These are phyloP conservation scores for Madurella fahalii DNA, from an alignment of 2,329 filamentous ascomycete species.

Conservation along the genomic window DNA sequence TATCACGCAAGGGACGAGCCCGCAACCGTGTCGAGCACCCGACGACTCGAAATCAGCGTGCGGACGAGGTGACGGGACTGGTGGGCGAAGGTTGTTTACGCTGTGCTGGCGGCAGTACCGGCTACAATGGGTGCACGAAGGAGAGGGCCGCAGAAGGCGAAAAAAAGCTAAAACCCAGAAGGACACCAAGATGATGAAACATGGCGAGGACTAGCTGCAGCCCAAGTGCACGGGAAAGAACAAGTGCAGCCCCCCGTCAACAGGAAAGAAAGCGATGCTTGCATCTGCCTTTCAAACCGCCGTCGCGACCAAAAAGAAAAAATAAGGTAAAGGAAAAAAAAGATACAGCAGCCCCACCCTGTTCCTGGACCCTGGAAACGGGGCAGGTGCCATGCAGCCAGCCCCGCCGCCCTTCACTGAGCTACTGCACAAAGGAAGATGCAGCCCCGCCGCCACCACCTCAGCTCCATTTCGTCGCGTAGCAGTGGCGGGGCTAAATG, in stretches of 20 bases:
- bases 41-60: neutral
- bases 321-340: neutral
- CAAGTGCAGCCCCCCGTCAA: slow-evolving; percentile 13
- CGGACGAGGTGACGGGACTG: neutral
- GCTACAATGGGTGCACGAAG: neutral
- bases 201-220: slow-evolving; percentile 17
- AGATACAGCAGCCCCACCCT: slow-evolving; percentile 3
- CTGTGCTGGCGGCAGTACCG: neutral
- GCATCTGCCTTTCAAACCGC: slow-evolving; percentile 1
- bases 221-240: slow-evolving; percentile 18
- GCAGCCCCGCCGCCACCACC: too few relatives aligned
- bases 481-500: too few relatives aligned
- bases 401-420: neutral
- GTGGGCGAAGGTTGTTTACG: neutral
- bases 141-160: neutral
- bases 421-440: neutral
- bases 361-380: slow-evolving; percentile 2
- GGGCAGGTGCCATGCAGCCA: slow-evolving; percentile 6
- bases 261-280: slow-evolving; percentile 12
- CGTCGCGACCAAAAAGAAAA: slow-evolving; percentile 15
- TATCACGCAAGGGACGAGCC: neutral
- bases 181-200: slow-evolving; percentile 9
- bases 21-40: neutral
- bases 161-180: slow-evolving; percentile 1
- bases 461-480: too few relatives aligned